These are phyloP conservation scores for Haplosporangium sp. DNA, from an alignment of 371 early-diverging fungal species.

Conservation along the genomic window DNA sequence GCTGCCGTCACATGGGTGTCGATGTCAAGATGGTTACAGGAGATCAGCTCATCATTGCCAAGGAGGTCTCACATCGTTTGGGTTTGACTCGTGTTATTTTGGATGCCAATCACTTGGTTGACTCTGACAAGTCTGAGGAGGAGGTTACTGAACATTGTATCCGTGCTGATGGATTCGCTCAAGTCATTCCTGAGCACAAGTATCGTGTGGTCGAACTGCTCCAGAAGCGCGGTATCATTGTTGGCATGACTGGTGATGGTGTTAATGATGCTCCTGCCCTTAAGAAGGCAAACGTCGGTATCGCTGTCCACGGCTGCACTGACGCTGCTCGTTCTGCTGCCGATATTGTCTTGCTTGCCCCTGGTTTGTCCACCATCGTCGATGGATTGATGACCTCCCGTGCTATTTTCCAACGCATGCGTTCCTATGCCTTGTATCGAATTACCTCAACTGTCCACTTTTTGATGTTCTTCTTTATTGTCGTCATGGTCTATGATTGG, in stretches of 20 bases:
- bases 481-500: slow-evolving; percentile 76
- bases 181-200: slow-evolving; percentile 97
- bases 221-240: slow-evolving; percentile 75
- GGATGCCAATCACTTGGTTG: slow-evolving; percentile 82
- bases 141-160: slow-evolving; percentile 84
- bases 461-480: slow-evolving; percentile 87
- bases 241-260: slow-evolving; percentile 93
- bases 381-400: slow-evolving; percentile 84
- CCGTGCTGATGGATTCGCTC: slow-evolving; percentile 96
- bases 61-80: slow-evolving; percentile 85
- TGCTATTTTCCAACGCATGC: slow-evolving; percentile 91
- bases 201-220: slow-evolving; percentile 92
- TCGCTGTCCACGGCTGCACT: slow-evolving; percentile 86
- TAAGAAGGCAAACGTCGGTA: slow-evolving; percentile 79
- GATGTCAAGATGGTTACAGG: slow-evolving; percentile 93
- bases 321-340: slow-evolving; percentile 92
- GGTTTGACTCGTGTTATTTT: slow-evolving; percentile 82
- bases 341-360: slow-evolving; percentile 89
- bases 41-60: slow-evolving; percentile 90
- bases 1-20: slow-evolving; percentile 78
- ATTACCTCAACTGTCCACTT: slow-evolving; percentile 92
- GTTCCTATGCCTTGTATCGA: slow-evolving; percentile 88
- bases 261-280: slow-evolving; percentile 95
- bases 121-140: slow-evolving; percentile 83
- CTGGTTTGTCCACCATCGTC: slow-evolving; percentile 87